Evolutionary conservation across 192 early-diverging fungal species (phyloP).

Genomic region (Paraglomus occultum): DNA sequence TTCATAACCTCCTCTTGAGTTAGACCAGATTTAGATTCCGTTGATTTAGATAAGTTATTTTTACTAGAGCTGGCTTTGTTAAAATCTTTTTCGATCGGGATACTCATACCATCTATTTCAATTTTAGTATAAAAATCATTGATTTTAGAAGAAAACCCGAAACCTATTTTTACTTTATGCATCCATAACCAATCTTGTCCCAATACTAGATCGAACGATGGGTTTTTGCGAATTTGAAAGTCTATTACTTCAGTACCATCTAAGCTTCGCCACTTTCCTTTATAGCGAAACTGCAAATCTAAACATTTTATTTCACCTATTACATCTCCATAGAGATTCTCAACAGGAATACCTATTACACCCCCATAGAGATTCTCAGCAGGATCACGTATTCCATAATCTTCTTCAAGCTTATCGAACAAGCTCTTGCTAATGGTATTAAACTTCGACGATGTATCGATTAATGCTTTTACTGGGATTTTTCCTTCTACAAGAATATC

Average conservation of each 20-base stretch:
- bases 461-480: not conserved
- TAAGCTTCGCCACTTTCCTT: slow-evolving; percentile 2
- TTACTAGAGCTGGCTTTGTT: not conserved
- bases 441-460: not conserved
- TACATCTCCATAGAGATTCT: slow-evolving; percentile 1
- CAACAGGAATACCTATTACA: not conserved
- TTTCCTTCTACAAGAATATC: not conserved
- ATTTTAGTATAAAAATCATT: not conserved
- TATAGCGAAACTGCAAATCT: no score
- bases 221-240: slow-evolving; percentile 5
- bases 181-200: slow-evolving; percentile 17
- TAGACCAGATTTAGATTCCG: no score
- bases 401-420: not conserved
- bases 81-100: not conserved
- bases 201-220: slow-evolving; percentile 12
- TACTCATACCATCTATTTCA: slow-evolving; percentile 17
- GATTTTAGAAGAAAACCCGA: slow-evolving; percentile 1
- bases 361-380: not conserved
- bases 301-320: slow-evolving; percentile 1
- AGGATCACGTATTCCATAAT: slow-evolving; percentile 3
- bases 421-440: slow-evolving; percentile 1
- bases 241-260: not conserved
- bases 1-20: no score
- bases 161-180: slow-evolving; percentile 4
- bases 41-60: not conserved